Evolutionary conservation across 192 early-diverging fungal genomes (phyloP), one percentile per base, ranked within the genome.

Genomic region (Phlyctochytrium arcticum): DNA sequence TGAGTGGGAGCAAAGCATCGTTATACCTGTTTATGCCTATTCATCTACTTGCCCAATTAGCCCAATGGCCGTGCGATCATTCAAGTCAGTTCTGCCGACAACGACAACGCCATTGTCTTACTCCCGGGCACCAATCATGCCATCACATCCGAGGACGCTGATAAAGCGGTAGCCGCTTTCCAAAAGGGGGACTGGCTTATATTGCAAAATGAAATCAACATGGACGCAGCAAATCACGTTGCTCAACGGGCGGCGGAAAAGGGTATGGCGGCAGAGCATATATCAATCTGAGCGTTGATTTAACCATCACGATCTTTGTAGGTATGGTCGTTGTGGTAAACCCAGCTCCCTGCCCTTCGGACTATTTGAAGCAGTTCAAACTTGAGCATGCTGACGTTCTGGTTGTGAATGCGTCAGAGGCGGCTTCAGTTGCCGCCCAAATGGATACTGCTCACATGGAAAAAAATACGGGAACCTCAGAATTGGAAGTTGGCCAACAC

Each of bases 21-120:
- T n/a, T 60, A 21, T 53, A 50, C 48, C 8, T 15, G 48, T 66
- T n/a, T n/a, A n/a, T n/a, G n/a, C n/a, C n/a, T n/a, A n/a, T n/a
- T n/a, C n/a, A 68, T 3, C 34, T 26, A 26, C 32, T n/a, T 17
- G 19, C 10, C 39, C 19, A n/a, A n/a, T 23, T 48, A 88, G 79
- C 67, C 78, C 5, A 93, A 88, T 1, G 94, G 94, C 21, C 79
- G 89, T 9, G 94, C 92, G 8, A 81, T 95, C 26, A 94, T 95
- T 53, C 92, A 97, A 75, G 80, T 92, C 9, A 87, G 85, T 37
- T 47, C 62, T 17, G 66, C 68, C 31, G 80, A 76, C 0, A 86
- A 86, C 36, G 93, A 98, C 51, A 98, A 98, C 69, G 79, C 88
- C 8, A 98, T 98, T 60, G 78, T 98, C 5, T 73, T 98, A 32